Conservation (phyloP, 164 flowering plant genomes). For the Chimonanthus salicifolius region DNA sequence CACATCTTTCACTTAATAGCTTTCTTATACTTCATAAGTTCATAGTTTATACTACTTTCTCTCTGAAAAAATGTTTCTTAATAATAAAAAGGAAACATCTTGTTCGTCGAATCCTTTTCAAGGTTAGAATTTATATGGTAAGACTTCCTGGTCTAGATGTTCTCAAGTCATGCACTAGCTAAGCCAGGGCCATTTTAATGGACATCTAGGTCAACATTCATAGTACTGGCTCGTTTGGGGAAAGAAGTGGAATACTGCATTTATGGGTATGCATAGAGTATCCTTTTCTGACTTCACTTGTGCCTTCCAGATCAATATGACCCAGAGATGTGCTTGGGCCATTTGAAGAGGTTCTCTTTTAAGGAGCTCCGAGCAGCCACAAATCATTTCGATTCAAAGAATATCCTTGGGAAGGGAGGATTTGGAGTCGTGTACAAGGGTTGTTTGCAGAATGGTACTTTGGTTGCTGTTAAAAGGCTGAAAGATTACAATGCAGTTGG, state of each 20-base stretch:
- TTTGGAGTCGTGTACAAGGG: conserved; percentile 84
- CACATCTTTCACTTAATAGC: too few relatives aligned
- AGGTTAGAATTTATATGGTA: too few relatives aligned
- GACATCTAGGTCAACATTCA: too few relatives aligned
- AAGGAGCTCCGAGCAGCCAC: conserved; percentile 81
- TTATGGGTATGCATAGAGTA: not conserved
- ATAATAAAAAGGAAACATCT: too few relatives aligned
- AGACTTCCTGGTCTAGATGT: too few relatives aligned
- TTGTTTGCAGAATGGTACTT: conserved; percentile 54
- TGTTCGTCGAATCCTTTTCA: too few relatives aligned
- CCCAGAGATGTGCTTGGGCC: conserved; percentile 67
- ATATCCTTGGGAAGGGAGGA: conserved; percentile 75
- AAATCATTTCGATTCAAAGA: conserved; percentile 62
- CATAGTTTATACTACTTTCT: too few relatives aligned
- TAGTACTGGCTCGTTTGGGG: too few relatives aligned
- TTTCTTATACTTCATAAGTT: too few relatives aligned
- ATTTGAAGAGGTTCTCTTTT: conserved; percentile 61
- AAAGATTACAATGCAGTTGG: conserved; percentile 67
- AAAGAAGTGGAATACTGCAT: not conserved
- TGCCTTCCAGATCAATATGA: conserved; percentile 64
- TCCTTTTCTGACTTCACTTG: conserved; percentile 5
- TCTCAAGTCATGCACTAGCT: too few relatives aligned
- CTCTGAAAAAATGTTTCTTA: too few relatives aligned
- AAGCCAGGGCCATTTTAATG: too few relatives aligned
- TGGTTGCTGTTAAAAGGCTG: conserved; percentile 75